Percentiles rank a stretch among this genome's conserved stretches.
These are phyloP conservation scores for Penicillium sclerotigenum DNA, from an alignment of 2,329 filamentous ascomycete species.

Conservation along the genomic window DNA sequence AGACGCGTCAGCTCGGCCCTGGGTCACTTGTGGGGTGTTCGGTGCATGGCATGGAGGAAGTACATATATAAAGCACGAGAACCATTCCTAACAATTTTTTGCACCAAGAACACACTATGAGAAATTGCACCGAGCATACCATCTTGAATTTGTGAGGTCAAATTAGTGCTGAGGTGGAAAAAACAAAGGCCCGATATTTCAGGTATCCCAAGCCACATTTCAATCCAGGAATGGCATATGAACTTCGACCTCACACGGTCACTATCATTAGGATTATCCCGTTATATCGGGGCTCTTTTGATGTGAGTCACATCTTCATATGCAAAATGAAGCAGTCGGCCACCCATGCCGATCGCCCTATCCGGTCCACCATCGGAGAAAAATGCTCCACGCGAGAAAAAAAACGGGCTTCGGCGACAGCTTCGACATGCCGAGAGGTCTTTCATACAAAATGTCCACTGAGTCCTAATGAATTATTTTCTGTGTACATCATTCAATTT, in stretches of 20 bases:
- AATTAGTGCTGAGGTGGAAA: not conserved
- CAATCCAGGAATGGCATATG: not conserved
- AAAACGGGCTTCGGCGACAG: slow-evolving; percentile 1
- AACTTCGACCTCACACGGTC: not conserved
- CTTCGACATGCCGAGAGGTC: not conserved
- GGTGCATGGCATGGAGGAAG: not conserved
- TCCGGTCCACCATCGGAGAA: not conserved
- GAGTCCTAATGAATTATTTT: not conserved
- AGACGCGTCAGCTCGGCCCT: slow-evolving; percentile 3
- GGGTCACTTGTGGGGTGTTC: not conserved
- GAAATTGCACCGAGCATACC: no score
- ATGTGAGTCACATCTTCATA: not conserved
- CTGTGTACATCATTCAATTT: not conserved
- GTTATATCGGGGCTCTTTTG: not conserved
- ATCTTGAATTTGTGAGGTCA: not conserved
- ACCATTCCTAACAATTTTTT: not conserved
- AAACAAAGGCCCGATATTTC: not conserved
- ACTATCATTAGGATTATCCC: not conserved
- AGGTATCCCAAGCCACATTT: no score
- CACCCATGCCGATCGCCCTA: not conserved
- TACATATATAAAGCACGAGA: not conserved
- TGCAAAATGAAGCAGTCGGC: not conserved
- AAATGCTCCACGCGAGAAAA: not conserved
- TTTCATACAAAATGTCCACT: not conserved
- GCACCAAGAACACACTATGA: not conserved